Base-by-base conservation (phyloP, 306 rosid species). In the Begonia peltatifolia region DNA sequence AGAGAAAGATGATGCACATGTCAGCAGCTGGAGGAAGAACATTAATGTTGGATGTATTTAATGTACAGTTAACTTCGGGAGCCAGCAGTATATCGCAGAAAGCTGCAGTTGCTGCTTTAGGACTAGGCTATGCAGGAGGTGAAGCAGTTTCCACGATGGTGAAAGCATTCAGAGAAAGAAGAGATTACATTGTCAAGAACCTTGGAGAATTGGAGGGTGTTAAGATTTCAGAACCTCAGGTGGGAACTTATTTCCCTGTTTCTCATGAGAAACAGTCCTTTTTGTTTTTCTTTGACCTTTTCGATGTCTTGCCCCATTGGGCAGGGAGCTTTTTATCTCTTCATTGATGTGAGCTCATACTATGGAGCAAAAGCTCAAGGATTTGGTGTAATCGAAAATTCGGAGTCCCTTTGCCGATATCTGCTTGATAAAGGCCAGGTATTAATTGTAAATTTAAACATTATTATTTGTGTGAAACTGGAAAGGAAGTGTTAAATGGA, bases 241-340 rank as follows among this genome's bases (percentile, higher is more conserved):
- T 86, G 61, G 59, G 30, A 58, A 51, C 60, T 56, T 30, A 46
- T 42, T 35, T 42, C 12, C 11, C 46, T 43, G 16, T 20, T 30
- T 6, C 38, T 30, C 38, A 30, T 7, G 8, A 30, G 38, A 30
- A 5, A 7, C 38, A 30, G 38, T 30, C 9, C 38, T 30, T 25
- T 25, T 30, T 30, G 38, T 30, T 30, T 30, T 30, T 30, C 38
- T 14, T 50, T 30, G 5, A 6, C 5, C 35, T 38, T 35, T 59
- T 42, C 53, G 12, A 46, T 18, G 43, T 55, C 50, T 52, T 44
- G 7, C 18, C 53, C 13, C 2, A 30, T 30, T 30, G 56, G 43
- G 79, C 74, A 92, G 99, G 99, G 99, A 75, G 99, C 96, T 57
- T 92, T 92, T 70, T 86, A 92, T 76, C 84, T 92, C 51, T 92